Percentiles rank a stretch among this genome's conserved stretches.
Conservation (phyloP, 73 alveolate genomes). For the Paramecium pentaurelia region DNA sequence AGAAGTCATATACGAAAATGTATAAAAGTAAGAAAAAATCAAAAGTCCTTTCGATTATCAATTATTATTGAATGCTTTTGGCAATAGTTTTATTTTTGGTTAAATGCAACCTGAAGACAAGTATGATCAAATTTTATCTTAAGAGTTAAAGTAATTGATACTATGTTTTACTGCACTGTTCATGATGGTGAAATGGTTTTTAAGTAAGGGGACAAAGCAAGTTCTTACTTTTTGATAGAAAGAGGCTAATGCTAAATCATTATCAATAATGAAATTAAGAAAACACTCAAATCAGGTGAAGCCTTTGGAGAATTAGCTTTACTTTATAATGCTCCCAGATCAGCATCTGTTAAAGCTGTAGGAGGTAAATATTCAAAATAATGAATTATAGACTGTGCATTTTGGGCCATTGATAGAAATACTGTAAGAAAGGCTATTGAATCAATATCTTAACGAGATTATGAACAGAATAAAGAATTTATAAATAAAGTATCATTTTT, state of each 20-base stretch:
- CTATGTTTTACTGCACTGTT: slow-evolving; percentile 55
- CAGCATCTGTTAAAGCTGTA: slow-evolving; percentile 73
- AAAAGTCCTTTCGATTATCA: slow-evolving; percentile 36
- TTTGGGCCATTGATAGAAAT: slow-evolving; percentile 84
- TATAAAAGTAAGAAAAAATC: neutral
- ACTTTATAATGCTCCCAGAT: slow-evolving; percentile 75
- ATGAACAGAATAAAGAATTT: slow-evolving; percentile 53
- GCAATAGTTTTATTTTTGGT: neutral
- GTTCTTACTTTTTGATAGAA: slow-evolving; percentile 74
- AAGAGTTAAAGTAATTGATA: slow-evolving; percentile 46
- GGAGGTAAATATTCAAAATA: neutral
- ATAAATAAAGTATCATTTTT: slow-evolving; percentile 47
- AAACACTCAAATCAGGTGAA: slow-evolving; percentile 68
- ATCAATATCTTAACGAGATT: slow-evolving; percentile 34
- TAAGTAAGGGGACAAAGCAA: slow-evolving; percentile 83
- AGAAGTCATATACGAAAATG: neutral
- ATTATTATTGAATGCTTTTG: neutral
- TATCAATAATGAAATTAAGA: slow-evolving; percentile 63
- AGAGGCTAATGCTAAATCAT: slow-evolving; percentile 76
- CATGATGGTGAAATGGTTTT: slow-evolving; percentile 69
- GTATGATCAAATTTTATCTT: neutral
- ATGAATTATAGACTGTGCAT: slow-evolving; percentile 52
- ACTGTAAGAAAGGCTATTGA: slow-evolving; percentile 74
- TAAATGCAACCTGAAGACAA: slow-evolving; percentile 8
- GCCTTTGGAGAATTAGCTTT: slow-evolving; percentile 82